Conservation (phyloP, 2,329 filamentous ascomycete species). For the Ophiostoma himal-ulmi region DNA sequence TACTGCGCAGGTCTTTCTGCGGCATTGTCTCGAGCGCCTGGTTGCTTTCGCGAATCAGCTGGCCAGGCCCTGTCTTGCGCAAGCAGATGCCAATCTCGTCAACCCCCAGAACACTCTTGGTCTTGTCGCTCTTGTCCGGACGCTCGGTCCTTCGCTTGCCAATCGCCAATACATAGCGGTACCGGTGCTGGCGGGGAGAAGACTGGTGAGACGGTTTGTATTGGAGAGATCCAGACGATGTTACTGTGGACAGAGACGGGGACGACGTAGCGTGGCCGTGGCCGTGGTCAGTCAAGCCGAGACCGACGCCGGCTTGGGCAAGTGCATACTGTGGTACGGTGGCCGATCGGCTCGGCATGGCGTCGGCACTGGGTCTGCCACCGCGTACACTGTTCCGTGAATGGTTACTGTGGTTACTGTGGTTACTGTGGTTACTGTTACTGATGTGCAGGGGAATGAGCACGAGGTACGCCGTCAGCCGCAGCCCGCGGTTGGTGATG, state of each 20-base stretch:
- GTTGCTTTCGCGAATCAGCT: conserved; percentile 20
- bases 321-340: background rate
- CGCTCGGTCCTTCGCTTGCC: background rate
- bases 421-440: background rate
- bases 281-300: background rate
- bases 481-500: conserved; percentile 24
- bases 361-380: too few relatives aligned
- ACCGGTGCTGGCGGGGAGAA: background rate
- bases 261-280: background rate
- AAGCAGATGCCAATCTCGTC: conserved; percentile 22
- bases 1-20: background rate
- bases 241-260: background rate
- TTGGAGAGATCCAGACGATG: background rate
- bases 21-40: conserved; percentile 8
- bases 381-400: background rate
- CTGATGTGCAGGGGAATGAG: conserved; percentile 19
- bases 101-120: background rate
- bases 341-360: background rate
- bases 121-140: background rate
- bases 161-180: conserved; percentile 20
- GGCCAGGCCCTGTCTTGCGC: conserved; percentile 20
- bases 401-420: background rate
- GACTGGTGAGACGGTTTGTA: background rate
- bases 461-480: conserved; percentile 20
- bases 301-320: background rate